These are phyloP conservation scores for Brassica juncea DNA, from an alignment of 345 rosid genomes.

Conservation along the genomic window DNA sequence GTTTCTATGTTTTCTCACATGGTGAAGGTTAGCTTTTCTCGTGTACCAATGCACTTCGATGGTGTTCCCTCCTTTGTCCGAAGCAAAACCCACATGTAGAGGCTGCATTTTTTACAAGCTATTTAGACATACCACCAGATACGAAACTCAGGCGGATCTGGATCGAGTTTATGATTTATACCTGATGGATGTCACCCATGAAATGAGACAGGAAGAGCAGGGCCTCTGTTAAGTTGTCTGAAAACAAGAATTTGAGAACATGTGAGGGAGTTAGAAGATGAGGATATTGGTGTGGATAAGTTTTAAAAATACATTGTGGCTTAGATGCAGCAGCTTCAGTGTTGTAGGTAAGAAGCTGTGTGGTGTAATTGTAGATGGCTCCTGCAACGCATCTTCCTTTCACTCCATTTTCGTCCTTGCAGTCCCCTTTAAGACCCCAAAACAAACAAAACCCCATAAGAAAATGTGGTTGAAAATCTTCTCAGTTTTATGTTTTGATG, in stretches of 20 bases:
- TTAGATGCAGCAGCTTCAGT: slow-evolving; percentile 38
- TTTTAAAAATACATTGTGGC: slow-evolving; percentile 50
- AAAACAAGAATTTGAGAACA: background rate
- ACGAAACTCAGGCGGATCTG: background rate
- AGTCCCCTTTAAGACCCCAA: slow-evolving; percentile 60
- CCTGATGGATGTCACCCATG: slow-evolving; percentile 94
- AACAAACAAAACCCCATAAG: background rate
- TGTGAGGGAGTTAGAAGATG: slow-evolving; percentile 4
- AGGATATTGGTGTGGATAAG: background rate
- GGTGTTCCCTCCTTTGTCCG: slow-evolving; percentile 81
- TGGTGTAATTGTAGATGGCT: slow-evolving; percentile 84
- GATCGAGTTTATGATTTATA: slow-evolving; percentile 6
- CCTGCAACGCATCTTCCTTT: slow-evolving; percentile 81
- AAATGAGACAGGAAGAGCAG: slow-evolving; percentile 85
- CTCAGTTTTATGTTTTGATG: background rate
- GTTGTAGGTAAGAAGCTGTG: slow-evolving; percentile 72
- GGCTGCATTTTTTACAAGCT: slow-evolving; percentile 51
- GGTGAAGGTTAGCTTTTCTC: slow-evolving; percentile 78
- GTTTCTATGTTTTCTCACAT: slow-evolving; percentile 46
- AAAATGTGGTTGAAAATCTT: slow-evolving; percentile 1
- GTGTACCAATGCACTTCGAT: slow-evolving; percentile 85
- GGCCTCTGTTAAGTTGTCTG: slow-evolving; percentile 94
- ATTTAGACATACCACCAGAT: background rate
- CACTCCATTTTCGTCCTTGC: slow-evolving; percentile 68
- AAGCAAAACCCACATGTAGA: slow-evolving; percentile 71